Base-by-base conservation (phyloP, 208 protist genomes). In the Trypanosoma boissoni region DNA sequence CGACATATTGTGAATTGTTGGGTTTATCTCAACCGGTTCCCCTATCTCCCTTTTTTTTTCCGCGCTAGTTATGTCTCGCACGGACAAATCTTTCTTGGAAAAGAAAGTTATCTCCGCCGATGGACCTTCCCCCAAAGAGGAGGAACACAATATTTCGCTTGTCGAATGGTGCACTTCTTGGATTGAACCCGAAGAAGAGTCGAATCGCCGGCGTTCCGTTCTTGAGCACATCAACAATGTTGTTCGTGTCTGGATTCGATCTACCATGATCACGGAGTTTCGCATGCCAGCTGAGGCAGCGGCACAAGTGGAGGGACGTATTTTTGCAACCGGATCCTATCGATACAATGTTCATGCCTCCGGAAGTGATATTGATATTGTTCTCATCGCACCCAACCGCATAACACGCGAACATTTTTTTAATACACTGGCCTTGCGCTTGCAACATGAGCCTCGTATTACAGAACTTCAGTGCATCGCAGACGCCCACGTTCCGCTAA, bases 261-360 rank as follows among this genome's bases (percentile, higher is more conserved):
- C 86, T 27, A 91, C 78, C 0, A 89, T 91, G 82, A 92, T 96
- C 46, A 88, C 82, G 0, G 88, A 95, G 72, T 86, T 97, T 59
- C 83, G 88, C 64, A 89, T 97, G 65, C 80, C 83, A 4, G 86
- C 93, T 58, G 75, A 92, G 21, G 82, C 88, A 3, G 91, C 94
- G 1, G 26, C 45, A 23, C 78, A 96, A 61, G 80, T 95, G 14
- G 91, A 95, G 45, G 95, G 89, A 23, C 88, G 95, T 31, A 96
- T 99, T 64, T 98, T 98, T 58, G 97, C 97, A 12, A 99, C 97
- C 31, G 98, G 98, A 12, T 99, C 97, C 3, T 99, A 98, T 76
- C 89, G 97, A n/a, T 96, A 99, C 49, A 98, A 98, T 59, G 97
- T 99, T 7, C 94, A 98, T 79, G 93, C 84, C 8, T 82, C 83